phyloP scores from a whole-genome alignment of 345 rosid genomes.

The Clausena lansium region DNA sequence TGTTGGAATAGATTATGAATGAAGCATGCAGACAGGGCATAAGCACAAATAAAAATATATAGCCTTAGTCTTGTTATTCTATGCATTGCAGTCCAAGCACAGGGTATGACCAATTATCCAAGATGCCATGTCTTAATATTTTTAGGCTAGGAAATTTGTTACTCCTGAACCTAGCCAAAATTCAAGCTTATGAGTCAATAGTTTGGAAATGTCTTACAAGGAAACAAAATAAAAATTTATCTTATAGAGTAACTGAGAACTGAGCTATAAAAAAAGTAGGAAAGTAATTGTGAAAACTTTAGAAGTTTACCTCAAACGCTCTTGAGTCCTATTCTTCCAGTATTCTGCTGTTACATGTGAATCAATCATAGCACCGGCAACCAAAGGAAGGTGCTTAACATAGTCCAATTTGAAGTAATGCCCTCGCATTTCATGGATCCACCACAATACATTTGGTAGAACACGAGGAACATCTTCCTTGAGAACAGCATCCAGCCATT shows the following conservation, averaged over 20 bases:
- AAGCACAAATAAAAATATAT: neutral
- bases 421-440: conserved; percentile 99
- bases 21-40: neutral
- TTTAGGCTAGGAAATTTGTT: neutral
- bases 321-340: conserved; percentile 83
- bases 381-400: conserved; percentile 88
- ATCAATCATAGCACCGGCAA: conserved; percentile 95
- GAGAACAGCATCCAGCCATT: conserved; percentile 82
- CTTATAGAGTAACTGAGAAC: neutral
- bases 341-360: conserved; percentile 84
- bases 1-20: neutral
- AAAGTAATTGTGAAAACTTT: neutral
- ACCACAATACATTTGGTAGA: conserved; percentile 87
- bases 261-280: neutral
- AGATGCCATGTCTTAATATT: neutral
- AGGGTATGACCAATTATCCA: neutral
- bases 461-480: conserved; percentile 62
- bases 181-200: neutral
- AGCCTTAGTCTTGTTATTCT: neutral
- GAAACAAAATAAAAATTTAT: neutral
- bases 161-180: neutral
- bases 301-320: conserved; percentile 34
- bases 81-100: neutral
- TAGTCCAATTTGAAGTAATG: conserved; percentile 83
- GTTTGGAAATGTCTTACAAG: neutral